These are phyloP conservation scores for Trichoderma sp. DNA, from an alignment of 2,329 filamentous ascomycete genomes.

Conservation along the genomic window DNA sequence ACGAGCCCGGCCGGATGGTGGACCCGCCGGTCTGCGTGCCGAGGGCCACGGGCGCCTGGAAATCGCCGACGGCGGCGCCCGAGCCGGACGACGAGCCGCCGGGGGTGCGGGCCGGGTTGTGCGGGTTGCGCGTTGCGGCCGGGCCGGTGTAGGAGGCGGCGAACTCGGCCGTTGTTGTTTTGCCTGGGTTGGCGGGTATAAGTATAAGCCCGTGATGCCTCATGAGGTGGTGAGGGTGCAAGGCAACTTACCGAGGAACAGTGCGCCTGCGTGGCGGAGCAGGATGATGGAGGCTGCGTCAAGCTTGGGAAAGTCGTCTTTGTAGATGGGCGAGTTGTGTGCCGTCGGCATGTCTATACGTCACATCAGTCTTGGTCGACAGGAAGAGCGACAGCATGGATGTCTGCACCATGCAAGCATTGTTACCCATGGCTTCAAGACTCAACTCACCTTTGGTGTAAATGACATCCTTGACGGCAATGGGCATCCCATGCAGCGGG, in stretches of 20 bases:
- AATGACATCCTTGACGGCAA: slow-evolving; percentile 64
- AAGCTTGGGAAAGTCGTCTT: slow-evolving; percentile 45
- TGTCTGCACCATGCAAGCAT: not conserved
- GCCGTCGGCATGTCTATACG: slow-evolving; percentile 57
- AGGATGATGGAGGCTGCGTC: slow-evolving; percentile 56
- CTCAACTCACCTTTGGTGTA: slow-evolving; percentile 51
- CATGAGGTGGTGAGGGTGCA: too few relatives aligned
- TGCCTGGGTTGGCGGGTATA: slow-evolving; percentile 29
- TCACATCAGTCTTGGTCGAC: not conserved
- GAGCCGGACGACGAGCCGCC: slow-evolving; percentile 70
- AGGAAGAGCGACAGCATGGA: not conserved
- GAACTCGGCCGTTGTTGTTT: slow-evolving; percentile 63
- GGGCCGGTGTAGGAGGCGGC: slow-evolving; percentile 57
- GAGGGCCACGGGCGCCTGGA: slow-evolving; percentile 60
- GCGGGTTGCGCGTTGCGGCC: slow-evolving; percentile 62
- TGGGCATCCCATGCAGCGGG: slow-evolving; percentile 57
- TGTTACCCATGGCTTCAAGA: not conserved
- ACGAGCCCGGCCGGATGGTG: slow-evolving; percentile 64
- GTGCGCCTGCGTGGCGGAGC: slow-evolving; percentile 55
- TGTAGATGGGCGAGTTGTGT: slow-evolving; percentile 58
- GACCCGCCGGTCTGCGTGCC: slow-evolving; percentile 69
- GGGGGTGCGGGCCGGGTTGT: slow-evolving; percentile 64
- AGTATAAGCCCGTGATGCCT: not conserved
- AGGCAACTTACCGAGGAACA: slow-evolving; percentile 49
- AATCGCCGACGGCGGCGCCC: slow-evolving; percentile 65